Percentiles rank a stretch among this genome's conserved stretches.
phyloP scores from a whole-genome alignment of 2,329 filamentous ascomycete species.

The Chrysoporthe cubensis region DNA sequence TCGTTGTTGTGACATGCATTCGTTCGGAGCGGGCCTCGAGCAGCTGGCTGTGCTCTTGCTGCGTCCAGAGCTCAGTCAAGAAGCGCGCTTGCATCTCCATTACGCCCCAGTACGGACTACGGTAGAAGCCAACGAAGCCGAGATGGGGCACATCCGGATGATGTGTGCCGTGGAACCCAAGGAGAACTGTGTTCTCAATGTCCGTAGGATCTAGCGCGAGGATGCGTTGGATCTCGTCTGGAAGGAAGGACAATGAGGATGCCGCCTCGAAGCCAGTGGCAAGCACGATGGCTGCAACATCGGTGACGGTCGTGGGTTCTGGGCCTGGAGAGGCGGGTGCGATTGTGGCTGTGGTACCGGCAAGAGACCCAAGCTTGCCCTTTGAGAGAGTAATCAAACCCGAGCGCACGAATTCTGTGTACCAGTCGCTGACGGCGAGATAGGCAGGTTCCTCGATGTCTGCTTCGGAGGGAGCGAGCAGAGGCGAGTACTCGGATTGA shows the following conservation, averaged over 20 bases:
- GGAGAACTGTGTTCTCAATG: conserved; percentile 62
- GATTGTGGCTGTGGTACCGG: conserved; percentile 42
- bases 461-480: conserved; percentile 43
- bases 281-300: conserved; percentile 70
- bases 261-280: conserved; percentile 76
- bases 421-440: conserved; percentile 72
- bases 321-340: conserved; percentile 25
- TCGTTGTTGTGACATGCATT: too few species aligned
- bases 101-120: conserved; percentile 83
- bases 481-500: conserved; percentile 54
- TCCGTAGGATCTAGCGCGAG: conserved; percentile 62
- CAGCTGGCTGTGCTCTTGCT: conserved; percentile 35
- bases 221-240: conserved; percentile 54
- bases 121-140: conserved; percentile 83
- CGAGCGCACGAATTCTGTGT: conserved; percentile 73
- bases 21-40: conserved; percentile 18
- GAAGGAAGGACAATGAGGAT: conserved; percentile 67
- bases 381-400: conserved; percentile 58
- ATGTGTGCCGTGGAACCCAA: conserved; percentile 70
- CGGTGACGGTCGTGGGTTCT: conserved; percentile 45
- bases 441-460: conserved; percentile 60
- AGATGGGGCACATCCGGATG: conserved; percentile 64
- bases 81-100: conserved; percentile 85
- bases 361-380: conserved; percentile 50
- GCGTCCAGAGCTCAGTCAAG: conserved; percentile 63